Evolutionary conservation across 176 grass and related monocot species (phyloP).

Genomic region (Cocos nucifera): DNA sequence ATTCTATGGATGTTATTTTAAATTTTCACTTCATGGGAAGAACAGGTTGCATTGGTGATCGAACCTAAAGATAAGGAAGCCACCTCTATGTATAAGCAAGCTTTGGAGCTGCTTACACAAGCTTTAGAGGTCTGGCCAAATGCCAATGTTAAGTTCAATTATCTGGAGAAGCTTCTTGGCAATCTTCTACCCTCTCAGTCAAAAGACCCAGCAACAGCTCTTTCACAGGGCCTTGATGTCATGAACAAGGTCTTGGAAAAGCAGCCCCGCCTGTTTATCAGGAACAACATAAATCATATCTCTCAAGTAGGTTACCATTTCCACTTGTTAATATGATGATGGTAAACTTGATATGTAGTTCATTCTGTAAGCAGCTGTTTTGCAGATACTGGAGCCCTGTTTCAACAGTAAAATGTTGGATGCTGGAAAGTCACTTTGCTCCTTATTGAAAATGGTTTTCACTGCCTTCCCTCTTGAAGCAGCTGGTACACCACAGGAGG

Average conservation of each 20-base stretch:
- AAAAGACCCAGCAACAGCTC: slow-evolving; percentile 87
- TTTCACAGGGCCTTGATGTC: slow-evolving; percentile 98
- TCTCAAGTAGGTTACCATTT: slow-evolving; percentile 58
- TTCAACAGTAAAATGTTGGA: slow-evolving; percentile 92
- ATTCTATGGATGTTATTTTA: too few species aligned
- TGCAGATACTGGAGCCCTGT: slow-evolving; percentile 89
- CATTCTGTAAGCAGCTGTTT: slow-evolving; percentile 2
- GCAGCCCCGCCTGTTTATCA: slow-evolving; percentile 90
- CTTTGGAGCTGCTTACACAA: slow-evolving; percentile 83
- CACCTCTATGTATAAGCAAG: slow-evolving; percentile 91
- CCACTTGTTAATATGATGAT: slow-evolving; percentile 1
- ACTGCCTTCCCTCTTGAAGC: slow-evolving; percentile 83
- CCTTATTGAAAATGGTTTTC: slow-evolving; percentile 95
- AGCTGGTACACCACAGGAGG: slow-evolving; percentile 69
- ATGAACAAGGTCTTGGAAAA: slow-evolving; percentile 99
- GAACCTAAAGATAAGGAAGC: slow-evolving; percentile 97
- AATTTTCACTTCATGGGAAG: slow-evolving; percentile 11
- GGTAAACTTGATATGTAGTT: slow-evolving; percentile 4
- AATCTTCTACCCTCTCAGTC: slow-evolving; percentile 80
- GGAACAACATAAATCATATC: slow-evolving; percentile 98
- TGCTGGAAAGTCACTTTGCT: slow-evolving; percentile 91
- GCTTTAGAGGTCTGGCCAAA: slow-evolving; percentile 98
- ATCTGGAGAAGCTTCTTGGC: slow-evolving; percentile 90
- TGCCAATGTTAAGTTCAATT: slow-evolving; percentile 99
- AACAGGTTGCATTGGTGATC: slow-evolving; percentile 88